Evolutionary conservation across 345 rosid species (phyloP), one percentile per base, ranked within the genome.

Genomic region (Clausena lansium): DNA sequence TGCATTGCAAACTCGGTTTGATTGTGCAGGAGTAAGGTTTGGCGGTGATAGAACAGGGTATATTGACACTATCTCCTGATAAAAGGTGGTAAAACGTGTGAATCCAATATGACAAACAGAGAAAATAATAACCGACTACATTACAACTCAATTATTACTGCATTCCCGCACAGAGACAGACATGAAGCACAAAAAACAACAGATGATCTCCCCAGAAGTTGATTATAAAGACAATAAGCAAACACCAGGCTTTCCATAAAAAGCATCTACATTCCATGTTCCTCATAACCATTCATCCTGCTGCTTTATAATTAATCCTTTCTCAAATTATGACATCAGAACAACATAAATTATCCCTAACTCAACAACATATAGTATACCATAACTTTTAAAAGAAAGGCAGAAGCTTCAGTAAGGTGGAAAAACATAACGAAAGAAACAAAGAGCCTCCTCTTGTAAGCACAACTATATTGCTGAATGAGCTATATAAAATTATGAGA

Each of bases 1-100:
- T 63, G 98, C 97, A 84, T 97, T 94, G 85, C 99, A 97, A 60
- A 97, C 99, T 78, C 99, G 91, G 83, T 93, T 94, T 50, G 99
- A 97, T 77, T 94, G 98, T 14, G 98, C 93, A 13, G 97, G 94
- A 80, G 90, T 85, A 71, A 97, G 84, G 83, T 87, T 91, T 20
- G 98, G 99, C 30, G 99, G 98, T 11, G 99, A 85, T 24, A 97
- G 91, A 83, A 93, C 95, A 83, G 98, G 95, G 81, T 94, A 97
- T 86, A 97, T 93, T 60, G 97, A 94, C 67, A 97, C 95, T 45
- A 97, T 94, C 86, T 97, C 99, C 99, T 97, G 93, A 81, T 69
- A 68, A 76, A 38, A 3, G 39, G 20, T 24, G 22, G 9, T 45
- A 39, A 22, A 63, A 2, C 30, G 7, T 17, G 67, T 54, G n/a